A percentile compares a stretch with the other conserved stretches of the same genome.
Conservation (phyloP, 2,329 filamentous ascomycete species). For the Ophiostoma perfectum region DNA sequence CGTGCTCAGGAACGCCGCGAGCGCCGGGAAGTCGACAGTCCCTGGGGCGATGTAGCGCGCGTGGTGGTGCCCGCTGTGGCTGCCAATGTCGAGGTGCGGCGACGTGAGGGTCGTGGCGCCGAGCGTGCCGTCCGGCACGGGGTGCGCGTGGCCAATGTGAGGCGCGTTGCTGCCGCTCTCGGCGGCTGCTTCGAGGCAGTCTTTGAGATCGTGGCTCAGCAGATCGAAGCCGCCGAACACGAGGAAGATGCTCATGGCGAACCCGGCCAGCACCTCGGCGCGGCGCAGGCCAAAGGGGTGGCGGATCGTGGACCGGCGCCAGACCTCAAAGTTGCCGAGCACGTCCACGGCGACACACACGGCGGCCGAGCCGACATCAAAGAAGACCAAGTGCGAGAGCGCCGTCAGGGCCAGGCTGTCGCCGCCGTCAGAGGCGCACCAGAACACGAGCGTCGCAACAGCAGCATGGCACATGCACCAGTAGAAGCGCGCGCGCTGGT, state of each 20-base stretch:
- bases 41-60: conserved; percentile 56
- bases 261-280: conserved; percentile 88
- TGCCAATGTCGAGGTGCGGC: conserved; percentile 53
- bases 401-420: conserved; percentile 88
- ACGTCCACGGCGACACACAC: conserved; percentile 91
- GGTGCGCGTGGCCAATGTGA: conserved; percentile 48
- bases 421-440: conserved; percentile 60
- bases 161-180: conserved; percentile 33
- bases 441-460: conserved; percentile 78
- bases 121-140: not conserved
- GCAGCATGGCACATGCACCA: conserved; percentile 89
- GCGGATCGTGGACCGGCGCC: conserved; percentile 85
- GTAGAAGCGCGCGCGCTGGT: conserved; percentile 74
- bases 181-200: conserved; percentile 64
- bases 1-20: conserved; percentile 77
- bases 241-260: conserved; percentile 91
- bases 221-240: conserved; percentile 97
- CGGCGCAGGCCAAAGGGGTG: conserved; percentile 92
- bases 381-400: conserved; percentile 87
- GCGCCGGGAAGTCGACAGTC: conserved; percentile 73
- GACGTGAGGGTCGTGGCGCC: conserved; percentile 45
- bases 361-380: conserved; percentile 86
- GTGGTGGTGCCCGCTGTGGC: conserved; percentile 39
- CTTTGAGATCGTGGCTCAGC: conserved; percentile 87
- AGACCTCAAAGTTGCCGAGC: conserved; percentile 93